A percentile compares a stretch with the other conserved stretches of the same genome.
Conservation (phyloP, 169 alveolate species). For the Eimeria praecox region DNA sequence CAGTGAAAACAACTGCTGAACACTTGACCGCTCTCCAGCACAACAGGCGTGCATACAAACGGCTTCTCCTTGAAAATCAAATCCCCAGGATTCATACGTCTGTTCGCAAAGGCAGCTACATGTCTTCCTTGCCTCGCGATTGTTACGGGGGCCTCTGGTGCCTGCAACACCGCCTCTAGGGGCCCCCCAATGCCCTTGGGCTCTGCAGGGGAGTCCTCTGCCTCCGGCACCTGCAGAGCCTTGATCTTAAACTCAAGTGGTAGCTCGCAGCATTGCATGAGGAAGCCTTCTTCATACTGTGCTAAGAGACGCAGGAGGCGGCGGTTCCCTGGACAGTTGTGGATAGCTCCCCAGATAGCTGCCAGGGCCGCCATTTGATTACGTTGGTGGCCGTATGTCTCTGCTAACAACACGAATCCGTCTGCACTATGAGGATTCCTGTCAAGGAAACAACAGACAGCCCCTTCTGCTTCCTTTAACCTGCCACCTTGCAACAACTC, state of each 20-base stretch:
- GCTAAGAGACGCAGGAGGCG: conserved; percentile 35
- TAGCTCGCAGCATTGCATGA: conserved; percentile 47
- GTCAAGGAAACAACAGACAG: conserved; percentile 50
- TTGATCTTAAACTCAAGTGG: conserved; percentile 14
- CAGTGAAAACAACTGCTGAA: conserved; percentile 93
- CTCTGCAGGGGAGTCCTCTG: neutral
- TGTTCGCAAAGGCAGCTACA: conserved; percentile 50
- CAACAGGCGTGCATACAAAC: conserved; percentile 75
- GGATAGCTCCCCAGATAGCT: conserved; percentile 54
- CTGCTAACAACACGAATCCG: conserved; percentile 51
- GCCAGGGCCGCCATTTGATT: conserved; percentile 35
- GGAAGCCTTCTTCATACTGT: conserved; percentile 45
- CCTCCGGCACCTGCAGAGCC: conserved; percentile 10
- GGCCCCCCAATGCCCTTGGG: neutral
- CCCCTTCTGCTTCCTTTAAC: conserved; percentile 54
- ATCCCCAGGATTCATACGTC: conserved; percentile 67
- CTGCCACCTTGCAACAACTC: conserved; percentile 15
- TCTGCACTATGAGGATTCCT: conserved; percentile 52
- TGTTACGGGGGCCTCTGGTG: conserved; percentile 45
- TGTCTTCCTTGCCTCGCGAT: conserved; percentile 48
- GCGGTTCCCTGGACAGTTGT: conserved; percentile 55
- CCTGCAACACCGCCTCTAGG: neutral
- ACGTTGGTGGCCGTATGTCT: conserved; percentile 13
- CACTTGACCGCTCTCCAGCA: conserved; percentile 65
- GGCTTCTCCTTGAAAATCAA: conserved; percentile 68